Conservation (phyloP, 2,329 filamentous ascomycete species). For the Penicillium sp. region DNA sequence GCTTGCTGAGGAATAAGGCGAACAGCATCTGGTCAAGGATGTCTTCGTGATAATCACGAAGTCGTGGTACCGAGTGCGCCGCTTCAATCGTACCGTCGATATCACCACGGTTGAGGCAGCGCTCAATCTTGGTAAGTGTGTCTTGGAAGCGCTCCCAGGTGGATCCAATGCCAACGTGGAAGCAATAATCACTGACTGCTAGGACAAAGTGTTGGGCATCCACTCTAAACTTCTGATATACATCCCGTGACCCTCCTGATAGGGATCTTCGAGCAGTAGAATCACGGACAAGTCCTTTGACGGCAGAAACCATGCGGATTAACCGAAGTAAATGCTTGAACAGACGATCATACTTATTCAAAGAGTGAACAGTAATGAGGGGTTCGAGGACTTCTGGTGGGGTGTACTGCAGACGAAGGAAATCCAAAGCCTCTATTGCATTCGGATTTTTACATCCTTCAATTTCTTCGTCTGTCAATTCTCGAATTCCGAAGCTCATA, state of each 20-base stretch:
- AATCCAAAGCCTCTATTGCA: slow-evolving; percentile 86
- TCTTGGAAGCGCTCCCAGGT: slow-evolving; percentile 70
- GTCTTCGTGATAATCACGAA: slow-evolving; percentile 69
- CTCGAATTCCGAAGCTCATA: slow-evolving; percentile 79
- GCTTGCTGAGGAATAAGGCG: slow-evolving; percentile 68
- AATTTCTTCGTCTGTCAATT: slow-evolving; percentile 74
- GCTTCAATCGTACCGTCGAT: slow-evolving; percentile 48
- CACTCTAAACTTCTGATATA: slow-evolving; percentile 62
- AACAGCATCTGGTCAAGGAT: slow-evolving; percentile 74
- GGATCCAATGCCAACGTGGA: slow-evolving; percentile 70
- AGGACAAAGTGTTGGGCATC: slow-evolving; percentile 79
- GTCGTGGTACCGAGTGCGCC: slow-evolving; percentile 61
- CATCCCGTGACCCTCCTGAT: slow-evolving; percentile 38
- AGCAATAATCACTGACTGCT: slow-evolving; percentile 71
- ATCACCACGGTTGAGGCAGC: slow-evolving; percentile 51
- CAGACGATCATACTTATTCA: slow-evolving; percentile 79
- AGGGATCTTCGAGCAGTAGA: slow-evolving; percentile 42
- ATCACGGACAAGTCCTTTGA: slow-evolving; percentile 63
- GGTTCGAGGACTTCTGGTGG: slow-evolving; percentile 67
- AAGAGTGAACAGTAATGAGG: slow-evolving; percentile 67
- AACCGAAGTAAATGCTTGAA: slow-evolving; percentile 78
- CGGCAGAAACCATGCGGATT: slow-evolving; percentile 73
- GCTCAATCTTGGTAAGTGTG: slow-evolving; percentile 64
- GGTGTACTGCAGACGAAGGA: slow-evolving; percentile 81
- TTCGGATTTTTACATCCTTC: slow-evolving; percentile 78